phyloP scores from a whole-genome alignment of 148 eudicot genomes.

The Rhododendron mucronatum region DNA sequence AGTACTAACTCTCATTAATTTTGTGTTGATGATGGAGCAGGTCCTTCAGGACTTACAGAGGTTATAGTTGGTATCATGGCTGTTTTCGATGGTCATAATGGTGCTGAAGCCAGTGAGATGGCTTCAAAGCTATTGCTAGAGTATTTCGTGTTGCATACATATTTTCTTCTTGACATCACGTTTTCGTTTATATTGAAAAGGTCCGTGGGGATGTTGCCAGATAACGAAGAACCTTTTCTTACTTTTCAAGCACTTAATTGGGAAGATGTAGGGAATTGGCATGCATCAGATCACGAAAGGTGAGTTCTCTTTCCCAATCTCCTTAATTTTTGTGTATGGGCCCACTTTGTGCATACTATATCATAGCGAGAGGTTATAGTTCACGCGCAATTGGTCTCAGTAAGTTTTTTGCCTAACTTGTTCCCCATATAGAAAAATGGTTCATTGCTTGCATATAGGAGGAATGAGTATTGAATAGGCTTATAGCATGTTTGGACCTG shows the following conservation, averaged over 20 bases:
- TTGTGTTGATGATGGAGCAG: slow-evolving; percentile 33
- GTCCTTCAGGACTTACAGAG: slow-evolving; percentile 62
- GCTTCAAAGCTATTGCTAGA: slow-evolving; percentile 84
- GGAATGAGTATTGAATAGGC: background rate
- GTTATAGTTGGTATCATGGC: slow-evolving; percentile 68
- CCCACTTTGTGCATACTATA: background rate
- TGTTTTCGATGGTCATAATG: slow-evolving; percentile 96
- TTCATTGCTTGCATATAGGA: background rate
- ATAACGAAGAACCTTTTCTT: slow-evolving; percentile 33
- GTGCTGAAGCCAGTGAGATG: slow-evolving; percentile 96
- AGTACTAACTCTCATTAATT: background rate
- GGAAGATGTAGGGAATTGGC: slow-evolving; percentile 33
- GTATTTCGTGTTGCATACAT: slow-evolving; percentile 80
- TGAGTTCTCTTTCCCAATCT: slow-evolving; percentile 12
- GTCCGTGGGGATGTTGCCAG: slow-evolving; percentile 37
- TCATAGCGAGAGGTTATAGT: background rate
- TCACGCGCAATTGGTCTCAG: background rate
- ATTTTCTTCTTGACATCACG: slow-evolving; percentile 77
- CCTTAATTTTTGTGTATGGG: background rate
- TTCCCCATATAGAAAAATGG: background rate
- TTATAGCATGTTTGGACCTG: background rate
- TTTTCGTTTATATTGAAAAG: slow-evolving; percentile 55
- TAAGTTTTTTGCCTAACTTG: background rate
- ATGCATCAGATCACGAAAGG: slow-evolving; percentile 49
- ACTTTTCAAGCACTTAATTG: slow-evolving; percentile 29